Base-by-base conservation (phyloP, 2,329 filamentous ascomycete species). In the Acephala macrosclerotiorum region DNA sequence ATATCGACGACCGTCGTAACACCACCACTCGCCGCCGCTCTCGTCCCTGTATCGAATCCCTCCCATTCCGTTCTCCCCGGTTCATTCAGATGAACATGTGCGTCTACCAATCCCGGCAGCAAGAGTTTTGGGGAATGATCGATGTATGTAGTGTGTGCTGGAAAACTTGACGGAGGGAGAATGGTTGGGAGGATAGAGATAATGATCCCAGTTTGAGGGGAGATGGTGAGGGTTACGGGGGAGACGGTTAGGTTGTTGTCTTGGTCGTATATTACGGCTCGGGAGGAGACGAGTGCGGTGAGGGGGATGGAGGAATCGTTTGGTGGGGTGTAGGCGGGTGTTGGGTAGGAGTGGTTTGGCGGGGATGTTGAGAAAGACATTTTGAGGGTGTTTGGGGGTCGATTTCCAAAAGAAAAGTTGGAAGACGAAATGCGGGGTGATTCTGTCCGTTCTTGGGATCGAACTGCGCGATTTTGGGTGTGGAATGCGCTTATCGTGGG, bases 61-160 rank as follows among this genome's bases (percentile, higher is more conserved):
- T 99, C 96, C 96, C 96, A 98, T 86, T 97, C 95, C 60, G 95
- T 97, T 64, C 96, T 88, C 49, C 96, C 96, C 0, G 96, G 96
- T 81, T 99, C 96, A 76, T 98, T 98, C 73, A 98, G 87, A 81
- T 99, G 96, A 42, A 99, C 96, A 78, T 99, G 96, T 40, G 96
- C 95, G 78, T 99, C 96, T 20, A 99, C 95, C 35, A 99, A 84
- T 22, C 96, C 96, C 0, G 96, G 96, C 38, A 98, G 85, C 45
- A 99, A 83, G 56, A 98, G 85, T 78, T 90, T 87, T 12, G 95
- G 93, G 25, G 91, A 93, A 80, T 97, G 89, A 82, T 99, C 90
- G 71, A 87, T 85, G 79, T 98, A 98, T 6, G 84, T 83, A 8
- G 90, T 89, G 45, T 87, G 88, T 0, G 84, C 75, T 0, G 94